Percentiles rank a stretch among this genome's conserved stretches.
phyloP scores from a whole-genome alignment of 2,329 filamentous ascomycete species.

The Knoxdaviesia proteae region DNA sequence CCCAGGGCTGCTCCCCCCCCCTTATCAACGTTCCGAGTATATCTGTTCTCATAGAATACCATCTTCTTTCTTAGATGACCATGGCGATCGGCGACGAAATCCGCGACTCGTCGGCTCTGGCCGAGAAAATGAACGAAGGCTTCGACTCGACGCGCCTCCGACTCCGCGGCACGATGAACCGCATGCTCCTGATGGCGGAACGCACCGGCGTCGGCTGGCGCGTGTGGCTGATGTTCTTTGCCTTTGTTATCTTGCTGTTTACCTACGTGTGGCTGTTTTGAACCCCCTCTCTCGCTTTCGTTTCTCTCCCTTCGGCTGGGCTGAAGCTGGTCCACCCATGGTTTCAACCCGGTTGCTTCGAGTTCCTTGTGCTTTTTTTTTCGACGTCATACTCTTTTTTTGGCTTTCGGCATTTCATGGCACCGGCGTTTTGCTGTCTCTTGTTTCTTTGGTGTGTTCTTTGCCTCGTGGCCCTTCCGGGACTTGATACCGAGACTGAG shows the following conservation, averaged over 20 bases:
- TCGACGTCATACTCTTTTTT: background rate
- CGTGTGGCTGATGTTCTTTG: constrained; percentile 81
- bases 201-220: constrained; percentile 89
- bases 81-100: constrained; percentile 90
- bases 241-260: constrained; percentile 63
- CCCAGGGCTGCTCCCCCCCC: background rate
- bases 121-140: constrained; percentile 87
- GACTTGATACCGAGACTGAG: too few species aligned
- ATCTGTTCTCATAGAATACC: background rate
- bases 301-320: background rate
- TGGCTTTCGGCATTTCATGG: background rate
- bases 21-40: background rate
- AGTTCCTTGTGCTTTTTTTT: background rate
- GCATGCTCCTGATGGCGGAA: constrained; percentile 92
- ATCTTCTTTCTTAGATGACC: constrained; percentile 42
- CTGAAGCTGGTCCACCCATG: background rate
- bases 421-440: background rate
- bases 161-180: constrained; percentile 81
- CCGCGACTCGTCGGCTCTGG: constrained; percentile 66
- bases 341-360: background rate
- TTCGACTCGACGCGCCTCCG: constrained; percentile 72
- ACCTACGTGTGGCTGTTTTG: constrained; percentile 82
- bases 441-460: background rate
- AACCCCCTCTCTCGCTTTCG: constrained; percentile 6
- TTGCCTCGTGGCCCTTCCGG: background rate